Percentiles rank a stretch among this genome's conserved stretches.
These are phyloP conservation scores for Leucaena leucocephala DNA, from an alignment of 306 rosid species.

Conservation along the genomic window DNA sequence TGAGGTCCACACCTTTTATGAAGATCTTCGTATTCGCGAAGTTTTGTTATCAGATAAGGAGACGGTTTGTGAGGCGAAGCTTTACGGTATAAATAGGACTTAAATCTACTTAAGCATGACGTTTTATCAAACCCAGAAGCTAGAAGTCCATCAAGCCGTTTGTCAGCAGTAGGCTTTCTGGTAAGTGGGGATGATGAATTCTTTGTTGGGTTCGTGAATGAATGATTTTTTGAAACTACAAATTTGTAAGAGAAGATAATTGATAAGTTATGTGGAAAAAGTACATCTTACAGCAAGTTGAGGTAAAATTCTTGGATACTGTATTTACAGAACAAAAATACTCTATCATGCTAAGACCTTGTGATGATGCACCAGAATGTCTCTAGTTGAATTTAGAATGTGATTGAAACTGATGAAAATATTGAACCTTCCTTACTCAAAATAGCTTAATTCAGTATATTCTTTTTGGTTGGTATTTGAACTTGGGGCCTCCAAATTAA, in stretches of 20 bases:
- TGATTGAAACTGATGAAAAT: not conserved
- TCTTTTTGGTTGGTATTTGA: too few relatives aligned
- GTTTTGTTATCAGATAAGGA: slow-evolving; percentile 46
- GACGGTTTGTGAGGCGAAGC: slow-evolving; percentile 39
- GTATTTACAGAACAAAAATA: not conserved
- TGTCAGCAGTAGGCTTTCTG: slow-evolving; percentile 26
- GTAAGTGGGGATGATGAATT: not conserved
- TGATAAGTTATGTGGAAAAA: not conserved
- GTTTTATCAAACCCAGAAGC: slow-evolving; percentile 38
- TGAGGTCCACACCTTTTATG: slow-evolving; percentile 55
- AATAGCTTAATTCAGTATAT: not conserved
- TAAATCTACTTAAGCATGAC: slow-evolving; percentile 52
- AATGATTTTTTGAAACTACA: not conserved
- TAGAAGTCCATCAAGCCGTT: slow-evolving; percentile 40
- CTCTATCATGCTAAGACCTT: not conserved
- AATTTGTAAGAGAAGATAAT: not conserved
- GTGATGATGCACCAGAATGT: not conserved
- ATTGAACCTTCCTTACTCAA: not conserved
- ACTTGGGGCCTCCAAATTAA: not conserved
- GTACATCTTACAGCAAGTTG: not conserved
- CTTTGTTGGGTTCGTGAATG: not conserved
- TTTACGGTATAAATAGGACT: slow-evolving; percentile 44
- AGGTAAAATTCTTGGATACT: not conserved
- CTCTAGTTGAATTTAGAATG: not conserved
- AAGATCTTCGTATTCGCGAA: slow-evolving; percentile 51